A percentile compares a stretch with the other conserved stretches of the same genome.
These are phyloP conservation scores for Calocybe gambosa DNA, from an alignment of 1,284 basidiomycete species.

Conservation along the genomic window DNA sequence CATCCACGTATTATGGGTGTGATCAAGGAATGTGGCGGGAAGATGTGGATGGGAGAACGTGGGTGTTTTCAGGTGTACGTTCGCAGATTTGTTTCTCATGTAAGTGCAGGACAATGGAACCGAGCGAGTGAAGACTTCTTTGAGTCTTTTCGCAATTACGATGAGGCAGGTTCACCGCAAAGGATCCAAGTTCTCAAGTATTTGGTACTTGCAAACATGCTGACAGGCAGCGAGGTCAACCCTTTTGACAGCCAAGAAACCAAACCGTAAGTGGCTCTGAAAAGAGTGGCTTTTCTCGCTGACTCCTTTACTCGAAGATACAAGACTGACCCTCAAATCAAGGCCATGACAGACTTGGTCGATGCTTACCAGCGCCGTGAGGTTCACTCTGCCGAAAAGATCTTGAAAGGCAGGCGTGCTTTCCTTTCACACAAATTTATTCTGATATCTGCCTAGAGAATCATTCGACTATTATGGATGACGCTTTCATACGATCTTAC, in stretches of 20 bases:
- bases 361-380: slow-evolving; percentile 95
- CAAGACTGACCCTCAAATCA: slow-evolving; percentile 94
- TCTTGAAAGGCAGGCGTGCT: slow-evolving; percentile 64
- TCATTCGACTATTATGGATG: slow-evolving; percentile 90
- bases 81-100: not conserved
- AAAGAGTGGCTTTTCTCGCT: not conserved
- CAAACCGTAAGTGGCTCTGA: slow-evolving; percentile 66
- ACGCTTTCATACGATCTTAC: slow-evolving; percentile 87
- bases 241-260: slow-evolving; percentile 99
- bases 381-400: slow-evolving; percentile 94
- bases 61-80: slow-evolving; percentile 22
- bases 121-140: slow-evolving; percentile 98
- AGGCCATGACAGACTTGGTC: slow-evolving; percentile 96
- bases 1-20: slow-evolving; percentile 99
- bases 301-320: slow-evolving; percentile 50
- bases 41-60: slow-evolving; percentile 99
- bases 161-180: slow-evolving; percentile 95
- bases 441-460: slow-evolving; percentile 56
- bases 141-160: slow-evolving; percentile 97
- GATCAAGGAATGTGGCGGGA: slow-evolving; percentile 98
- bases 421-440: not conserved
- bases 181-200: slow-evolving; percentile 98
- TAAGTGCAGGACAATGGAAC: slow-evolving; percentile 84
- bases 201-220: slow-evolving; percentile 96
- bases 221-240: slow-evolving; percentile 97